A percentile compares a stretch with the other conserved stretches of the same genome.
Evolutionary conservation across 2,329 filamentous ascomycete genomes (phyloP).

Genomic region (Fusarium acutatum): DNA sequence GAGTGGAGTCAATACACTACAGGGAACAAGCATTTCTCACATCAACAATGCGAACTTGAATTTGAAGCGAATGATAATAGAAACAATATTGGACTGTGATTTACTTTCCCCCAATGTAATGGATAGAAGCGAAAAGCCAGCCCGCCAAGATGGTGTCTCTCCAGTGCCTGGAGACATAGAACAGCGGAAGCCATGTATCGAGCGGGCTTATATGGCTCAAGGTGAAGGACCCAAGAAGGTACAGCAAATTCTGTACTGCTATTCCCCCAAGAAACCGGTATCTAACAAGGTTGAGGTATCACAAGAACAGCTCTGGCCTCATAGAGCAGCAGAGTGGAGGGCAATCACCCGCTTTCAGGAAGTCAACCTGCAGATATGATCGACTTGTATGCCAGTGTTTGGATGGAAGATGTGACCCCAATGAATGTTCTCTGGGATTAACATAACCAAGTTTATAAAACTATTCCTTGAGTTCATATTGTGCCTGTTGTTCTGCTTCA

Average conservation of each 20-base stretch:
- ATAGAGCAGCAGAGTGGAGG: no score
- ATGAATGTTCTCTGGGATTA: background rate
- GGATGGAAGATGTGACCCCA: background rate
- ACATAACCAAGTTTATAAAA: no score
- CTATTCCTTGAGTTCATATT: background rate
- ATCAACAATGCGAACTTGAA: background rate
- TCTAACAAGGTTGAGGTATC: no score
- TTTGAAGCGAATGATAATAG: background rate
- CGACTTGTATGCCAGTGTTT: no score
- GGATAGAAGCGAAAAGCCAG: background rate
- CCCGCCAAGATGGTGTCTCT: background rate
- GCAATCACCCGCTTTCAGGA: background rate
- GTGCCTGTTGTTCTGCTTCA: background rate
- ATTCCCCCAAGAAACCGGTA: no score
- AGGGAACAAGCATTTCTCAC: background rate
- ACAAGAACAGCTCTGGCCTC: background rate
- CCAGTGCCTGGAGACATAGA: no score
- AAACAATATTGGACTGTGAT: no score
- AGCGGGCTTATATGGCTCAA: no score
- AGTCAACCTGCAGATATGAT: background rate
- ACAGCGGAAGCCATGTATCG: background rate
- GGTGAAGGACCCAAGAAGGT: accelerated
- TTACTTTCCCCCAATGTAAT: background rate
- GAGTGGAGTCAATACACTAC: background rate
- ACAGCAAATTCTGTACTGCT: accelerated